Evolutionary conservation across 108 stramenopile genomes (phyloP).

Genomic region (Fragilaria radians): DNA sequence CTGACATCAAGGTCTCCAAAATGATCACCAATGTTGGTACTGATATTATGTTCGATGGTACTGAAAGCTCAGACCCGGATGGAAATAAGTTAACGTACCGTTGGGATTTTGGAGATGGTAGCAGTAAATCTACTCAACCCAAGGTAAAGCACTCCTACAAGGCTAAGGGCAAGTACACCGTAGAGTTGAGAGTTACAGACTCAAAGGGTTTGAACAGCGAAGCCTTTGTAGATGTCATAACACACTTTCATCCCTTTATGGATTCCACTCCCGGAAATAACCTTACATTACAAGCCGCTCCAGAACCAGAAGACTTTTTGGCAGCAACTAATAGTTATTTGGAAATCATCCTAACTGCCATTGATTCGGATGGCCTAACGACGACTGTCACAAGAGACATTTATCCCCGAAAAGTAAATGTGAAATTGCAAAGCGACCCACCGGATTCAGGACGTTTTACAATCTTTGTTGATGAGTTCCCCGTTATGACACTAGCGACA

Average conservation of each 20-base stretch:
- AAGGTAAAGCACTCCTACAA: constrained; percentile 1
- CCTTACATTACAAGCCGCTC: constrained; percentile 12
- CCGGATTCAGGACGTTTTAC: constrained; percentile 16
- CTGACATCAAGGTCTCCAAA: constrained; percentile 8
- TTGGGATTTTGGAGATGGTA: constrained; percentile 29
- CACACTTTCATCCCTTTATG: constrained; percentile 28
- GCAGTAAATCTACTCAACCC: neutral
- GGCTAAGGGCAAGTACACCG: constrained; percentile 7
- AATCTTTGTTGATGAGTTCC: constrained; percentile 10
- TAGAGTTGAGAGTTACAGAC: constrained; percentile 16
- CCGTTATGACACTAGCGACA: constrained; percentile 10
- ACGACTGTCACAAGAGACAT: constrained; percentile 7
- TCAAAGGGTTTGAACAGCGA: constrained; percentile 1
- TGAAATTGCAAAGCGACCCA: constrained; percentile 16
- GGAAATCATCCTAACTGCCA: constrained; percentile 19
- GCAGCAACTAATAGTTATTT: constrained; percentile 25
- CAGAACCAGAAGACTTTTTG: constrained; percentile 25
- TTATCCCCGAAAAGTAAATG: constrained; percentile 8
- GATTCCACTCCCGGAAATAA: constrained; percentile 18
- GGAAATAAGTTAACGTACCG: constrained; percentile 15
- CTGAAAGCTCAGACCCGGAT: constrained; percentile 21
- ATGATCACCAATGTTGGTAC: constrained; percentile 4
- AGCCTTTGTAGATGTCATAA: neutral
- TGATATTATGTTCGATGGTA: constrained; percentile 19
- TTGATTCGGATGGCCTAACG: constrained; percentile 14